Base-by-base conservation (phyloP, 2,329 filamentous ascomycete species). In the Verticillium zaregamsianum region DNA sequence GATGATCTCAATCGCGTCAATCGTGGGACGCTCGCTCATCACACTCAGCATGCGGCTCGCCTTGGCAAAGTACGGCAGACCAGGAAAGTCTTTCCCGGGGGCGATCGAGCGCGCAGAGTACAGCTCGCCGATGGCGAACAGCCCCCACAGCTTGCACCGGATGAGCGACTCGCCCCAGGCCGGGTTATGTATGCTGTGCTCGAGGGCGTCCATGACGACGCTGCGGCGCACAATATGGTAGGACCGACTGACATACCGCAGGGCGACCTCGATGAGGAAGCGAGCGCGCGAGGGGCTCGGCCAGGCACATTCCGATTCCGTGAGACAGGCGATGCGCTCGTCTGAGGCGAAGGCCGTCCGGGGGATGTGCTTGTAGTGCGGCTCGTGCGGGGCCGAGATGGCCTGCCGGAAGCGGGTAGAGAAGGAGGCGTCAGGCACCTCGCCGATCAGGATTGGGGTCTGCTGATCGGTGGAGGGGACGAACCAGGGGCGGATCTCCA, bases 121-220 rank as follows among this genome's bases (percentile, higher is more conserved):
- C 35, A 78, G 74, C 62, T 81, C 78, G 0, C 79, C 79, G 6
- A 82, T 71, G 0, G 79, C 79, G 63, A 82, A 79, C 3, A 81
- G 55, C 0, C 76, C 77, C 70, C 76, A 79, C 0, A 81, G 61
- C 55, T 80, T 80, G 64, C 76, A 77, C 14, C 71, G 73, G 0
- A 72, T 62, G 0, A 79, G 63, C 0, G 71, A 69, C 45, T 75
- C 72, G 5, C 69, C 71, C 12, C 71, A 73, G 7, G 68, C 65
- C 2, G 71, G 70, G 40, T 75, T 73, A 57, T 72, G 67, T n/a
- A 78, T 72, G 0, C 73, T 70, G 20, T 74, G 71, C 52, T 79
- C 75, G 0, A 81, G 63, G 1, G 69, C 69, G 2, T 74, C 72
- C 0, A 76, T 62, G 4, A 80, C 72, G 6, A 70, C 69, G 25